These are phyloP conservation scores for Mortierella alpina DNA, from an alignment of 192 early-diverging fungal genomes.

Conservation along the genomic window DNA sequence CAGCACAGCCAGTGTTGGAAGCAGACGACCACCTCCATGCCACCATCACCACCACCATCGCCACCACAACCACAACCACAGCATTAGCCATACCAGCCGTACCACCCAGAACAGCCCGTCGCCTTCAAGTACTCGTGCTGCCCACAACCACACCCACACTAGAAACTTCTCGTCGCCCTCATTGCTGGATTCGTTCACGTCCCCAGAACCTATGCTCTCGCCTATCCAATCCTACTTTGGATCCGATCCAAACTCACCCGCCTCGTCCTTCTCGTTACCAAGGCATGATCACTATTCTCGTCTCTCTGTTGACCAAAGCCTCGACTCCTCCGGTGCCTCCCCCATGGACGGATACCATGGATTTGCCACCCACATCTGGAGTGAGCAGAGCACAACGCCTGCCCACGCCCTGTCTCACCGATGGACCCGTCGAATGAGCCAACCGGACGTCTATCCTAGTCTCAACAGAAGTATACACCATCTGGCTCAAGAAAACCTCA, in stretches of 20 bases:
- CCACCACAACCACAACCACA: constrained; percentile 10
- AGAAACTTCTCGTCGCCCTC: constrained; percentile 47
- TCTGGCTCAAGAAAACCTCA: neutral
- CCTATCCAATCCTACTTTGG: constrained; percentile 53
- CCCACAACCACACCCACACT: constrained; percentile 25
- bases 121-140: neutral
- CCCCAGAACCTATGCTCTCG: constrained; percentile 44
- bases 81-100: neutral
- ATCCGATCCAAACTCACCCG: constrained; percentile 43
- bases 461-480: neutral
- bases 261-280: constrained; percentile 32
- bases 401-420: constrained; percentile 38
- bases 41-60: constrained; percentile 13
- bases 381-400: constrained; percentile 48
- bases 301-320: constrained; percentile 15
- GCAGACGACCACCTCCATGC: neutral
- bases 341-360: constrained; percentile 49
- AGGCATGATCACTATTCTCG: constrained; percentile 43
- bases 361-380: constrained; percentile 50
- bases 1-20: constrained; percentile 4
- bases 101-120: constrained; percentile 1
- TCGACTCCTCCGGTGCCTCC: constrained; percentile 5
- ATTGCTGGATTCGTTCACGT: constrained; percentile 46
- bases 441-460: constrained; percentile 20
- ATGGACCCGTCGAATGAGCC: constrained; percentile 48